Base-by-base conservation (phyloP, 345 rosid genomes). In the Litchi chinensis region DNA sequence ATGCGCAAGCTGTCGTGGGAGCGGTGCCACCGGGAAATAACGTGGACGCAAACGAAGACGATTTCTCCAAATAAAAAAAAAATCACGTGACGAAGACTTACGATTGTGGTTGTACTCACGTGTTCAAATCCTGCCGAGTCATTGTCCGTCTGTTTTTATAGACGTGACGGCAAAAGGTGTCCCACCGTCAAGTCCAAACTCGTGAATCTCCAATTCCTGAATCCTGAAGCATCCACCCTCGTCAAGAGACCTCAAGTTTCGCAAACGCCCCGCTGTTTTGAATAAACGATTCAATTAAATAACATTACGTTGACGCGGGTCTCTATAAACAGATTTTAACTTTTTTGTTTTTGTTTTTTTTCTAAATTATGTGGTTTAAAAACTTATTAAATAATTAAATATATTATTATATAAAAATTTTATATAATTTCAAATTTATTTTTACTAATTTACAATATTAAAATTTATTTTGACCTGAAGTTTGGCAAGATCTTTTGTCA, bases 71-170 rank as follows among this genome's bases (percentile, higher is more conserved):
- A 6, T 10, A 74, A 74, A 46, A 12, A 44, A n/a, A 74, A 43
- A 64, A 26, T 46, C 78, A 26, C 71, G 78, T 64, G 78, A 65
- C 37, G n/a, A 28, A 65, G 50, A 46, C 13, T 41, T 10, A 13
- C 5, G 15, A 0, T 0, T 11, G 60, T 8, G 57, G 41, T 46
- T 26, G 12, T 5, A 0, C 24, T 43, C 77, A 44, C 70, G 60
- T 63, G 70, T 44, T 64, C 1, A 74, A 63, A 63, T 63, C 28
- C 57, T 15, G 5, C 10, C 9, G 13, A 1, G 40, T 16, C 12
- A 1, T 43, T 62, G 40, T 74, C 44, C 13, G 1, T 11, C 63
- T 6, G 43, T 41, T 60, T 60, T 16, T 18, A 24, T 16, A 22
- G 3, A 5, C 40, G 15, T 9, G 43, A 43, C 77, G 59, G 69